Conservation (phyloP, 371 early-diverging fungal genomes). For the Antonospora locustae region DNA sequence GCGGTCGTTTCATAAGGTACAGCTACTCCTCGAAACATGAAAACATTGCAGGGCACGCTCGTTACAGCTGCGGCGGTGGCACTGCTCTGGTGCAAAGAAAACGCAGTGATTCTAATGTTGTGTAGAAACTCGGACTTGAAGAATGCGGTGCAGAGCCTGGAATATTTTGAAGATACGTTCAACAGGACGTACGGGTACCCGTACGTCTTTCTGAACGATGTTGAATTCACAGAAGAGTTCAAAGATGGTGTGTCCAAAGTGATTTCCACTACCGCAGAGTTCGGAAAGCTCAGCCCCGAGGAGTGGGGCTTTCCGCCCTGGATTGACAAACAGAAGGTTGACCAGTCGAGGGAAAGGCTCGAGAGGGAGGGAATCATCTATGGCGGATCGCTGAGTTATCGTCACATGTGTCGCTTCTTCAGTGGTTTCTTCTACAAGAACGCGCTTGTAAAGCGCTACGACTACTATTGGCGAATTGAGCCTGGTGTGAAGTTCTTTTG, state of each 20-base stretch:
- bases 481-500: slow-evolving; percentile 70
- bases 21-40: too few relatives aligned
- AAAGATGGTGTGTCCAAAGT: slow-evolving; percentile 56
- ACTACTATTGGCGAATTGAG: slow-evolving; percentile 89
- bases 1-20: too few relatives aligned
- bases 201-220: slow-evolving; percentile 62
- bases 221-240: slow-evolving; percentile 64
- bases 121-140: slow-evolving; percentile 63
- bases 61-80: too few relatives aligned
- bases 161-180: slow-evolving; percentile 64
- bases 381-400: slow-evolving; percentile 67
- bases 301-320: slow-evolving; percentile 68
- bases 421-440: slow-evolving; percentile 75
- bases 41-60: too few relatives aligned
- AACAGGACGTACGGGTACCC: slow-evolving; percentile 68
- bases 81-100: too few relatives aligned
- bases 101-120: slow-evolving; percentile 53
- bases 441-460: slow-evolving; percentile 61
- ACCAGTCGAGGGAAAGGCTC: slow-evolving; percentile 58
- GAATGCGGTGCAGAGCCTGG: slow-evolving; percentile 59
- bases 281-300: slow-evolving; percentile 61
- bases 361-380: slow-evolving; percentile 61
- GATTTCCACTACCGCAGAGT: slow-evolving; percentile 51
- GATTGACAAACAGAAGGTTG: slow-evolving; percentile 62
- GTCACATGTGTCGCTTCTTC: slow-evolving; percentile 78